Evolutionary conservation across 106 monocot genomes (phyloP), one percentile per base, ranked within the genome.

Genomic region (Alisma plantagoaquatica): DNA sequence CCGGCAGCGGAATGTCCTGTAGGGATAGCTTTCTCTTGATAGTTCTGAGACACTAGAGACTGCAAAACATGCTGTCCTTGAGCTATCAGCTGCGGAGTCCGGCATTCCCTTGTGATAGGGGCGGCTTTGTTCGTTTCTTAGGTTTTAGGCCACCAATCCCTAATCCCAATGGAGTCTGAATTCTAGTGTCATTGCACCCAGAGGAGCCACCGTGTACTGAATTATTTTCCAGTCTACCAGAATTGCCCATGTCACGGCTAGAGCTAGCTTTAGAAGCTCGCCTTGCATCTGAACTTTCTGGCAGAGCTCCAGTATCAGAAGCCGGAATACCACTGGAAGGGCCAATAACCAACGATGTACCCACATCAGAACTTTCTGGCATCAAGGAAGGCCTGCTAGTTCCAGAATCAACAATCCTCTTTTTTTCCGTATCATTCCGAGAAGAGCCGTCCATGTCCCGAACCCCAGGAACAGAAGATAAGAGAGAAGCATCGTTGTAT

Each of bases 141-240:
- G 83, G 68, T 57, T 80, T 67, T 50, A 91, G 46, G 60, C 71
- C 74, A 54, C 83, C 80, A 72, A 82, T 66, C 7, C 89, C 89
- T 51, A 91, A 51, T 0, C 90, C 90, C 66, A 80, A 44, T 9
- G 90, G 90, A 52, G 54, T n/a, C n/a, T n/a, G n/a, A n/a, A n/a
- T n/a, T n/a, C n/a, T n/a, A n/a, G n/a, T n/a, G n/a, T n/a, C n/a
- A n/a, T n/a, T n/a, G n/a, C n/a, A n/a, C n/a, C n/a, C n/a, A n/a
- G n/a, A n/a, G n/a, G n/a, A n/a, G n/a, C n/a, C n/a, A n/a, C n/a
- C n/a, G n/a, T n/a, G n/a, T n/a, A n/a, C n/a, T n/a, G n/a, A n/a
- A n/a, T n/a, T n/a, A n/a, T n/a, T n/a, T n/a, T n/a, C n/a, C n/a
- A n/a, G n/a, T n/a, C n/a, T n/a, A n/a, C n/a, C n/a, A n/a, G n/a